phyloP scores from a whole-genome alignment of 2,329 filamentous ascomycete species.

The Cordyceps fumosorosea region DNA sequence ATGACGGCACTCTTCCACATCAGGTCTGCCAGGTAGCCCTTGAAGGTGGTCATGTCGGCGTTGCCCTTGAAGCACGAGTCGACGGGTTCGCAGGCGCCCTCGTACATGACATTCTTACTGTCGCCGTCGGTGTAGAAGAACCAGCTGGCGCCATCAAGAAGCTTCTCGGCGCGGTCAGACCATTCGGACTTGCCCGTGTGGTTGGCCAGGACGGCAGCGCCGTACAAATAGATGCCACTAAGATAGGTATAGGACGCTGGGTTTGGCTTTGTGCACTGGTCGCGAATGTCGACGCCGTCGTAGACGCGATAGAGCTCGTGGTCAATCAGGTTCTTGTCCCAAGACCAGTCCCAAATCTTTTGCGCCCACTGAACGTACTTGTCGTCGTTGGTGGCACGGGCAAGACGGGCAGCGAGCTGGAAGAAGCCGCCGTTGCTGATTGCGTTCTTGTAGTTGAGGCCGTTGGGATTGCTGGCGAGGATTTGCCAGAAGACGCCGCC shows the following conservation, averaged over 20 bases:
- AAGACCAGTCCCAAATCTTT: slow-evolving; percentile 61
- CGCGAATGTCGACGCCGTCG: slow-evolving; percentile 52
- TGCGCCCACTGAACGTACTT: slow-evolving; percentile 62
- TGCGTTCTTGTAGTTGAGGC: slow-evolving; percentile 67
- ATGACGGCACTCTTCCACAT: slow-evolving; percentile 53
- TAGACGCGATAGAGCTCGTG: slow-evolving; percentile 44
- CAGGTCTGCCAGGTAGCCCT: slow-evolving; percentile 60
- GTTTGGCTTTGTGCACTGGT: slow-evolving; percentile 49
- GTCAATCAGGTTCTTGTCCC: slow-evolving; percentile 50
- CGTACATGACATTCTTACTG: slow-evolving; percentile 55
- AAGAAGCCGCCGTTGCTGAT: slow-evolving; percentile 80
- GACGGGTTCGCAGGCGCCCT: slow-evolving; percentile 57
- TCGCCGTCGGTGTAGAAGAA: slow-evolving; percentile 50
- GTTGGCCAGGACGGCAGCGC: slow-evolving; percentile 58
- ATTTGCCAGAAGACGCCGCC: slow-evolving; percentile 74
- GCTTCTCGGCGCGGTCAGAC: slow-evolving; percentile 43
- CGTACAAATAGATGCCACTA: slow-evolving; percentile 59
- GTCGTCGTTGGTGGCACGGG: slow-evolving; percentile 59
- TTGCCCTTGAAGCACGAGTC: slow-evolving; percentile 42
- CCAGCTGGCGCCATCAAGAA: slow-evolving; percentile 44
- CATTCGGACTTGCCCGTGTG: slow-evolving; percentile 47
- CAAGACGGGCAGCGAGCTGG: slow-evolving; percentile 69
- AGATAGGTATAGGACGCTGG: slow-evolving; percentile 58
- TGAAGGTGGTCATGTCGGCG: slow-evolving; percentile 60
- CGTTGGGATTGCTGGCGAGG: slow-evolving; percentile 59